Conservation (phyloP, 257 asterid species). For the Penstemon davidsonii region DNA sequence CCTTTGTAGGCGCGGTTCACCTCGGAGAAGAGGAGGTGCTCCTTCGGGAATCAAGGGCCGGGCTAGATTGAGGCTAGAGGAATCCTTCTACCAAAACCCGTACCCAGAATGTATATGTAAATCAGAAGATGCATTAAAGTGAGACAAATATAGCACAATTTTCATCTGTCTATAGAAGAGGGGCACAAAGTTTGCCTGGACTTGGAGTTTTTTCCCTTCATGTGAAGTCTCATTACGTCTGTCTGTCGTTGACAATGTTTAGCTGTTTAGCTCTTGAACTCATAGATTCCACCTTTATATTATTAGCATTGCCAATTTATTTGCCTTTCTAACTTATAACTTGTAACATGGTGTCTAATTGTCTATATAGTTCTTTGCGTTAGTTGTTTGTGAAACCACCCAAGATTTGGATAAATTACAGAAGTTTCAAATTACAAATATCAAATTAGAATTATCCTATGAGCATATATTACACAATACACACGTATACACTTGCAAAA, state of each 20-base stretch:
- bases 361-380: background rate
- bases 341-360: background rate
- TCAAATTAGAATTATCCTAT: too few species aligned
- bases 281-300: background rate
- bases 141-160: slow-evolving; percentile 11
- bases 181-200: background rate
- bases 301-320: background rate
- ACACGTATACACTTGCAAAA: too few species aligned
- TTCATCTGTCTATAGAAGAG: background rate
- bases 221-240: background rate
- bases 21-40: slow-evolving; percentile 70
- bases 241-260: background rate
- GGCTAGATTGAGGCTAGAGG: slow-evolving; percentile 72
- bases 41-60: slow-evolving; percentile 87
- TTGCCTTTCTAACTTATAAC: background rate
- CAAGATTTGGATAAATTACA: too few species aligned
- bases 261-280: background rate
- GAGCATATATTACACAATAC: too few species aligned
- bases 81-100: slow-evolving; percentile 88
- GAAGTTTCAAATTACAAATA: too few species aligned
- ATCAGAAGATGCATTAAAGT: slow-evolving; percentile 32
- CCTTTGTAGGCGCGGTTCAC: slow-evolving; percentile 68
- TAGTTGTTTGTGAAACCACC: too few species aligned
- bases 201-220: background rate
- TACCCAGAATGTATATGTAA: slow-evolving; percentile 85